Evolutionary conservation across 495 filamentous ascomycete species (phyloP).

Genomic region (Rhizodiscina lignyota): DNA sequence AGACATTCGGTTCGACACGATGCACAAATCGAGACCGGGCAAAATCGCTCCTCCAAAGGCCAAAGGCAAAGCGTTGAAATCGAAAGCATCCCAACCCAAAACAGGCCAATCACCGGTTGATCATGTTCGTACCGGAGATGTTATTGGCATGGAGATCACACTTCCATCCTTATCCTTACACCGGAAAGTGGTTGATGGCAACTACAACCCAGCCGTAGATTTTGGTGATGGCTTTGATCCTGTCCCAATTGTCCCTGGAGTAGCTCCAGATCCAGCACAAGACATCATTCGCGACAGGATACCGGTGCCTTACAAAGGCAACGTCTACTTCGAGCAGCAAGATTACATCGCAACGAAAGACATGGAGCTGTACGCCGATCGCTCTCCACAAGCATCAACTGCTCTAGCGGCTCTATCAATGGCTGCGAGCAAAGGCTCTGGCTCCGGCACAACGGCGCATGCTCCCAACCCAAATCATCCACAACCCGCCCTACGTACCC

Average conservation of each 20-base stretch:
- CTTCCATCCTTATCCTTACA: slow-evolving; percentile 74
- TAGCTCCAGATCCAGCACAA: slow-evolving; percentile 21
- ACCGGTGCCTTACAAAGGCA: slow-evolving; percentile 80
- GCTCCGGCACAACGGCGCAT: slow-evolving; percentile 21
- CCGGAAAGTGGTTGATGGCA: slow-evolving; percentile 69
- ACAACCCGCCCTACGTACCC: slow-evolving; percentile 54
- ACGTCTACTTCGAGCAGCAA: slow-evolving; percentile 88
- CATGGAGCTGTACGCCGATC: slow-evolving; percentile 72
- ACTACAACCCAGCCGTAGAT: slow-evolving; percentile 73
- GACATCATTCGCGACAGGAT: slow-evolving; percentile 91
- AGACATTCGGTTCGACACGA: slow-evolving; percentile 75
- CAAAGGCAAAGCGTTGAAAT: slow-evolving; percentile 6
- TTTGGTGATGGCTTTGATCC: slow-evolving; percentile 36
- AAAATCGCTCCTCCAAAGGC: slow-evolving; percentile 49
- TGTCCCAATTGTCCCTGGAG: too few species aligned
- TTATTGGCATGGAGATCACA: slow-evolving; percentile 86
- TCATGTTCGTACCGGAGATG: slow-evolving; percentile 59
- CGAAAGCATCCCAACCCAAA: slow-evolving; percentile 24
- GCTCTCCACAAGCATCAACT: too few species aligned
- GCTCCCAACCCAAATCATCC: slow-evolving; percentile 54
- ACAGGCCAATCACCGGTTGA: slow-evolving; percentile 38
- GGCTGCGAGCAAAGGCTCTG: too few species aligned
- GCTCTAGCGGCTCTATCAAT: too few species aligned
- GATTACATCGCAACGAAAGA: slow-evolving; percentile 82
- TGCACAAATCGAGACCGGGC: slow-evolving; percentile 82